Percentiles rank a stretch among this genome's conserved stretches.
Conservation (phyloP, 108 stramenopile genomes). For the Pseudonitzschia pungens region DNA sequence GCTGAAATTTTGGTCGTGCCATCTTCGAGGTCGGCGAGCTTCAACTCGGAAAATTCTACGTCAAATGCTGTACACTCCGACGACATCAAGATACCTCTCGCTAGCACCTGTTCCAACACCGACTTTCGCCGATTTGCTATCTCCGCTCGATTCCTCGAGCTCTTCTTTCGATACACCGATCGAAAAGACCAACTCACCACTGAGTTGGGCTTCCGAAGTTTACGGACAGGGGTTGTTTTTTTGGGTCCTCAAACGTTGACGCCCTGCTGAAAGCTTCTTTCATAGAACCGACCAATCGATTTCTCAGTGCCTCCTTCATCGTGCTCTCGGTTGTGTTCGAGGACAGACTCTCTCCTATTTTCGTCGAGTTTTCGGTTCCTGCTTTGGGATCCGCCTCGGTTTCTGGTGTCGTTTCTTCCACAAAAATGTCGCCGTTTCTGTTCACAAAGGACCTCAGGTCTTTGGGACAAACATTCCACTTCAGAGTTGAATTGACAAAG, state of each 20-base stretch:
- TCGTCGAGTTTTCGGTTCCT: constrained; percentile 16
- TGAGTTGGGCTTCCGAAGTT: constrained; percentile 28
- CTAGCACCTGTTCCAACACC: constrained; percentile 58
- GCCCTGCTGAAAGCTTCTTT: constrained; percentile 2
- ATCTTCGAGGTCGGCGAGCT: constrained; percentile 55
- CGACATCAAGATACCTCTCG: constrained; percentile 45
- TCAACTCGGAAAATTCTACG: constrained; percentile 52
- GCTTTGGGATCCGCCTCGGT: neutral
- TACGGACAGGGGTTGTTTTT: neutral
- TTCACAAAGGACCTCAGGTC: constrained; percentile 54
- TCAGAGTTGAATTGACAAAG: constrained; percentile 54
- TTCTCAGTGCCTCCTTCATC: constrained; percentile 17
- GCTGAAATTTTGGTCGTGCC: constrained; percentile 59
- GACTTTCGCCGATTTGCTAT: constrained; percentile 18
- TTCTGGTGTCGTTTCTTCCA: neutral
- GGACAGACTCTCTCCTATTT: constrained; percentile 14
- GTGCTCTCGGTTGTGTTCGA: neutral
- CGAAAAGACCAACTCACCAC: constrained; percentile 65
- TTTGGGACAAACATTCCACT: constrained; percentile 83
- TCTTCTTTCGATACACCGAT: constrained; percentile 61
- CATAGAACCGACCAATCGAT: neutral
- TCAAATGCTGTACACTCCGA: constrained; percentile 54
- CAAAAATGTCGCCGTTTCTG: constrained; percentile 10
- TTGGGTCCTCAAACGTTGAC: neutral
- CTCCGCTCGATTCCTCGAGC: constrained; percentile 51